Evolutionary conservation across 257 asterid genomes (phyloP).

Genomic region (Primulina eburnea): DNA sequence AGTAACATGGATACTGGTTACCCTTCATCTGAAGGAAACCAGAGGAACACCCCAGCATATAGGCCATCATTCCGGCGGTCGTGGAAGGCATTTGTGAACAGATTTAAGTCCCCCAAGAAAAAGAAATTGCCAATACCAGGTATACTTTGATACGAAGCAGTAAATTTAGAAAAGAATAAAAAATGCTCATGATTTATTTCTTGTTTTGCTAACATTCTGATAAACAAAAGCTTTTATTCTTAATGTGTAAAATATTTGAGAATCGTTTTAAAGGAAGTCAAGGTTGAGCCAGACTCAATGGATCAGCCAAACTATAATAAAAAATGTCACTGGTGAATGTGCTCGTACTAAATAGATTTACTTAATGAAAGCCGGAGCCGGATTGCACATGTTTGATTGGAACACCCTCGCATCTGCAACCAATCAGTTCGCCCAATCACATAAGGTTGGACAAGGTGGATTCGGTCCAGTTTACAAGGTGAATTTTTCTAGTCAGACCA

Average conservation of each 20-base stretch:
- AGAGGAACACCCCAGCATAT: background rate
- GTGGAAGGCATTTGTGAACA: slow-evolving; percentile 4
- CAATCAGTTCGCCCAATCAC: background rate
- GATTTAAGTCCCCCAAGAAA: background rate
- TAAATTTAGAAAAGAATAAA: background rate
- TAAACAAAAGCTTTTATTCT: background rate
- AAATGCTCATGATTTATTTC: background rate
- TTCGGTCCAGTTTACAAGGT: slow-evolving; percentile 6
- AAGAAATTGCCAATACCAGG: background rate
- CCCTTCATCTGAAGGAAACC: background rate
- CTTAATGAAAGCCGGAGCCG: background rate
- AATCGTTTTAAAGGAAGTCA: background rate
- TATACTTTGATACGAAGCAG: background rate
- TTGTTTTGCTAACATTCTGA: background rate
- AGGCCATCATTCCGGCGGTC: background rate
- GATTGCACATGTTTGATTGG: background rate
- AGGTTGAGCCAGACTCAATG: background rate
- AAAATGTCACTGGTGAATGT: background rate
- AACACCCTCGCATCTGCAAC: background rate
- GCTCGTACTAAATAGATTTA: background rate
- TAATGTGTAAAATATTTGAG: background rate
- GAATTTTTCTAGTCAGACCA: background rate
- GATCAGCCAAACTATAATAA: background rate
- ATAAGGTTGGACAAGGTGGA: background rate
- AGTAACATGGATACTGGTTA: background rate